Evolutionary conservation across 2,329 filamentous ascomycete genomes (phyloP).

Genomic region (Neopestalotiopsis clavispora): DNA sequence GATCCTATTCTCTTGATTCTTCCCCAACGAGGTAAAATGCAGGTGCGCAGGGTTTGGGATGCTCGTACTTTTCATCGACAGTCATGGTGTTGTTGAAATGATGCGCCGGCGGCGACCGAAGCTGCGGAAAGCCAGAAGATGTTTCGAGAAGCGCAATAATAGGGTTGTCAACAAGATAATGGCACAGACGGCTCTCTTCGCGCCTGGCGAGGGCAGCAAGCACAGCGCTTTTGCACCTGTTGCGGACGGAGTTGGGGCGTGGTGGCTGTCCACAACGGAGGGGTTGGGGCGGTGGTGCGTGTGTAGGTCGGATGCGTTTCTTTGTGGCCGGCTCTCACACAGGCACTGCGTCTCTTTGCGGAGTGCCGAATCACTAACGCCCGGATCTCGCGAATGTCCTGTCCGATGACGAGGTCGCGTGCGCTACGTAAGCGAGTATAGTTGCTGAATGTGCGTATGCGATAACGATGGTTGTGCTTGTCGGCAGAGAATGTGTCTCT

Average conservation of each 20-base stretch:
- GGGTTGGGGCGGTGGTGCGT: neutral
- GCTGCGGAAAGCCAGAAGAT: neutral
- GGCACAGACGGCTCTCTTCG: neutral
- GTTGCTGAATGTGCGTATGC: neutral
- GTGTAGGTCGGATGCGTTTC: neutral
- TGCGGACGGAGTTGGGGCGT: too few species aligned
- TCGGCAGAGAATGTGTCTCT: neutral
- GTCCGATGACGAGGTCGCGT: neutral
- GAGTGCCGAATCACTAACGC: neutral
- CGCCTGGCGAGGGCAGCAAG: constrained; percentile 15
- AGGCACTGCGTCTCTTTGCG: neutral
- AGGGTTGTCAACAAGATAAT: neutral
- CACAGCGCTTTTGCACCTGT: neutral
- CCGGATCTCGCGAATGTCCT: neutral
- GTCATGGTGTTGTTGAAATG: neutral
- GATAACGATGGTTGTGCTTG: neutral
- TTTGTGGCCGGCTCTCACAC: neutral
- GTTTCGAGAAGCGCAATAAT: neutral
- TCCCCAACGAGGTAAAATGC: neutral
- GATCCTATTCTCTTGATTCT: constrained; percentile 22
- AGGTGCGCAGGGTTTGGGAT: neutral
- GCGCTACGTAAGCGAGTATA: constrained; percentile 1
- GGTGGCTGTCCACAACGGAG: neutral
- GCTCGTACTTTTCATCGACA: constrained; percentile 15
- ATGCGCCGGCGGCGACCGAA: constrained; percentile 8